Evolutionary conservation across 495 filamentous ascomycete species (phyloP).

Genomic region (Sphaerosporella brunnea): DNA sequence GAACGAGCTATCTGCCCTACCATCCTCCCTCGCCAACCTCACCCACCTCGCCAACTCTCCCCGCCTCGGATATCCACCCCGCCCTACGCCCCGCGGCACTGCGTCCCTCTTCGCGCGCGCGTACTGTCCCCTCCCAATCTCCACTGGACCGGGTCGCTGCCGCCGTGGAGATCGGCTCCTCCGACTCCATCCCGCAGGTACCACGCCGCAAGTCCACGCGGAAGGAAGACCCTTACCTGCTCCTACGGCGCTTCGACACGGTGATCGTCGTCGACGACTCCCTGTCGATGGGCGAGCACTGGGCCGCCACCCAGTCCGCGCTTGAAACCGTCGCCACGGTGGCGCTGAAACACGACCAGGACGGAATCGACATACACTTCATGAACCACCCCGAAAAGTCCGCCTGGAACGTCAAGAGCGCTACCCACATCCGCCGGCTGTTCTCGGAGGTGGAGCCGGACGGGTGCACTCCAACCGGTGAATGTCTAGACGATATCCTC

Average conservation of each 20-base stretch:
- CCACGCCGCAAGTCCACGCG: neutral
- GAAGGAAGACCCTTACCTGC: constrained; percentile 50
- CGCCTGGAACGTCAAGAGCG: constrained; percentile 8
- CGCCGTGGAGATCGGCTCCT: constrained; percentile 1
- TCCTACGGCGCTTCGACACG: constrained; percentile 77
- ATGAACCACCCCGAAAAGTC: constrained; percentile 42
- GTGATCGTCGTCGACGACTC: constrained; percentile 85
- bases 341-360: constrained; percentile 61
- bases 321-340: constrained; percentile 66
- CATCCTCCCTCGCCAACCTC: constrained; percentile 5
- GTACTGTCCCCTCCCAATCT: neutral
- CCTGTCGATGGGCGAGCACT: constrained; percentile 55
- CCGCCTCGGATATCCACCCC: constrained; percentile 3
- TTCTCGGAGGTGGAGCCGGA: constrained; percentile 47
- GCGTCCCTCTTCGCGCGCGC: constrained; percentile 12
- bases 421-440: constrained; percentile 38
- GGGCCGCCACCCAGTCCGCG: constrained; percentile 57
- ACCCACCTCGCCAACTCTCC: constrained; percentile 10
- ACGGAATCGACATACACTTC: constrained; percentile 93
- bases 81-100: constrained; percentile 7
- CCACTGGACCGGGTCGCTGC: too few species aligned
- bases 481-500: constrained; percentile 54
- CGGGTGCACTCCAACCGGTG: constrained; percentile 60
- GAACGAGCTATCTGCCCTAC: constrained; percentile 15
- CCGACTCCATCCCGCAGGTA: neutral